phyloP scores from a whole-genome alignment of 192 early-diverging fungal genomes.

The Coemansia sp. region DNA sequence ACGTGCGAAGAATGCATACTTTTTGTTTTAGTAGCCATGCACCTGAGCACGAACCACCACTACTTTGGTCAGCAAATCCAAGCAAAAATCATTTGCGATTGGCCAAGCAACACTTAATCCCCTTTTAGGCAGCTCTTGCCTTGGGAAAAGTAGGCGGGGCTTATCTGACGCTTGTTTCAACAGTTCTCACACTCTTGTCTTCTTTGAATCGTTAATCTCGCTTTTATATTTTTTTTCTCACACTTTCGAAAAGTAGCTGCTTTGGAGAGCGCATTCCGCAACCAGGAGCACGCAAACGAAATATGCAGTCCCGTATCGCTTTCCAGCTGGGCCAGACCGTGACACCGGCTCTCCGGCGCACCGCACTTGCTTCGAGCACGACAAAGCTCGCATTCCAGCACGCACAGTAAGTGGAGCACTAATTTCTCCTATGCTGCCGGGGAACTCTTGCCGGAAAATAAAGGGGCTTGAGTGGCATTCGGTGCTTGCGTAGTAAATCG shows the following conservation, averaged over 20 bases:
- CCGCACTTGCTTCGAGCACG: constrained; percentile 21
- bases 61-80: neutral
- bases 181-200: constrained; percentile 6
- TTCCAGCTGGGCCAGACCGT: constrained; percentile 44
- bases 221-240: neutral
- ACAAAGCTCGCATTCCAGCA: constrained; percentile 42
- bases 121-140: constrained; percentile 4
- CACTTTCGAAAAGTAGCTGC: constrained; percentile 17
- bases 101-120: constrained; percentile 6
- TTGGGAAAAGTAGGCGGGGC: neutral
- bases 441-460: neutral
- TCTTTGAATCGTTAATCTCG: constrained; percentile 2
- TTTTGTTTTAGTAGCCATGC: too few species aligned
- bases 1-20: too few species aligned
- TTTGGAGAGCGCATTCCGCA: constrained; percentile 16
- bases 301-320: constrained; percentile 48
- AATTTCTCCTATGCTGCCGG: neutral
- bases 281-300: constrained; percentile 9
- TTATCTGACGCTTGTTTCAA: neutral
- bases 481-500: constrained; percentile 8
- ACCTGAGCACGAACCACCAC: neutral
- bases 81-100: constrained; percentile 3
- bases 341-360: constrained; percentile 40
- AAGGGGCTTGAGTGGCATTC: constrained; percentile 6
- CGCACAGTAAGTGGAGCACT: constrained; percentile 40